Conservation (phyloP, 108 stramenopile species). For the Skeletonema grethae region DNA sequence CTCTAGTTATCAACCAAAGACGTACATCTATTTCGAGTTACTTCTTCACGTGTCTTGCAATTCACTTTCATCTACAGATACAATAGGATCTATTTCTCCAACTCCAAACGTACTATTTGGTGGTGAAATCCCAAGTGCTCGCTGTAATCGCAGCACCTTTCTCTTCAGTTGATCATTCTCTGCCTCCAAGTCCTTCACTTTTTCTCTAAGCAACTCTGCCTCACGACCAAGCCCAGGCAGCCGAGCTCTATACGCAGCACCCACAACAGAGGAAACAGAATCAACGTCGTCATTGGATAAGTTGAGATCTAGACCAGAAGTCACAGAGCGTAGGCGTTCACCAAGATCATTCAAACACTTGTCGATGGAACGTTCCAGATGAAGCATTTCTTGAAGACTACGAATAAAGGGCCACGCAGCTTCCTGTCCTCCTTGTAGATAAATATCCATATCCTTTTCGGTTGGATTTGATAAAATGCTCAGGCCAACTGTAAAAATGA, state of each 20-base stretch:
- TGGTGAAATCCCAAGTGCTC: constrained; percentile 35
- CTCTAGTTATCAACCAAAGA: not conserved
- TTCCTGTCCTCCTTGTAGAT: constrained; percentile 81
- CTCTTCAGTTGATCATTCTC: constrained; percentile 51
- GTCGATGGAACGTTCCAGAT: constrained; percentile 75
- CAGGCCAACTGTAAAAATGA: constrained; percentile 65
- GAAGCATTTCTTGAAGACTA: constrained; percentile 81
- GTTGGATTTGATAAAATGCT: constrained; percentile 83
- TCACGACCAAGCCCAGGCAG: constrained; percentile 57
- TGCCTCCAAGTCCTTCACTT: constrained; percentile 38
- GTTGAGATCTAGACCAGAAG: constrained; percentile 50
- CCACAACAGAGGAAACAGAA: constrained; percentile 56
- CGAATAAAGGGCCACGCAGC: constrained; percentile 88
- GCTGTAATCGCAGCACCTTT: constrained; percentile 35
- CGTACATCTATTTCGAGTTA: not conserved
- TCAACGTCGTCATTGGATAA: constrained; percentile 59
- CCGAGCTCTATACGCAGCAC: constrained; percentile 36
- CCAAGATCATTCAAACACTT: constrained; percentile 69
- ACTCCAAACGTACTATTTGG: not conserved
- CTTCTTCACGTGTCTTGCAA: not conserved
- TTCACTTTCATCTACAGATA: constrained; percentile 2
- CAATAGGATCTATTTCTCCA: not conserved
- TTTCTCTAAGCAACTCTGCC: constrained; percentile 53
- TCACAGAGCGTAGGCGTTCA: constrained; percentile 49
- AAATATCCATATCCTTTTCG: constrained; percentile 83